Evolutionary conservation across 1,284 basidiomycete genomes (phyloP).

Genomic region (Clitocybe nebularis): DNA sequence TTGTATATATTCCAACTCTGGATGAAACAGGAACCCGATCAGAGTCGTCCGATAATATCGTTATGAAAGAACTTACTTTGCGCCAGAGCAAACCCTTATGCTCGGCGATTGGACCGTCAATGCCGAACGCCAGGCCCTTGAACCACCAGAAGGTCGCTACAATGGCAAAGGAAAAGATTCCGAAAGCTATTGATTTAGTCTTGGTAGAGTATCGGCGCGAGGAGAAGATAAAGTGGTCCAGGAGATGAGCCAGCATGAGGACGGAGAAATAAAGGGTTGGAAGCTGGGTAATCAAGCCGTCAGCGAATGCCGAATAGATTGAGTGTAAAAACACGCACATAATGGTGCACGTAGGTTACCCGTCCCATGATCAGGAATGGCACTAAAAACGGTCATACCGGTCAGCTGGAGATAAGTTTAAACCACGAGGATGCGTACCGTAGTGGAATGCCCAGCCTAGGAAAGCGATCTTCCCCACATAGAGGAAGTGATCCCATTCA

Average conservation of each 20-base stretch:
- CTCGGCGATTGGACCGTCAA: conserved; percentile 78
- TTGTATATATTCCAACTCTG: conserved; percentile 42
- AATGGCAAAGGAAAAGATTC: conserved; percentile 55
- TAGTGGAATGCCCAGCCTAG: conserved; percentile 94
- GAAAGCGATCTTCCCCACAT: conserved; percentile 88
- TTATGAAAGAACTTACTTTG: conserved; percentile 48
- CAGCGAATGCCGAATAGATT: conserved; percentile 1
- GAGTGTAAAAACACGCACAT: conserved; percentile 49
- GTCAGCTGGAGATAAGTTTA: conserved; percentile 5
- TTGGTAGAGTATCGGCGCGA: conserved; percentile 56
- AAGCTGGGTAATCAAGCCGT: conserved; percentile 44
- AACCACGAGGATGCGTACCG: conserved; percentile 42
- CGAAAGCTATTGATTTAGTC: conserved; percentile 76
- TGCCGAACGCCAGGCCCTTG: conserved; percentile 83
- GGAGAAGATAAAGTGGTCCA: conserved; percentile 91
- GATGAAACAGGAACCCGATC: conserved; percentile 6
- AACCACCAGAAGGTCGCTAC: conserved; percentile 93
- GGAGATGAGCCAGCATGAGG: conserved; percentile 84
- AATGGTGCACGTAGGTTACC: conserved; percentile 89
- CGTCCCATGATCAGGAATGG: conserved; percentile 97
- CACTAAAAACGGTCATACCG: conserved; percentile 48
- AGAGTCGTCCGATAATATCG: conserved; percentile 1
- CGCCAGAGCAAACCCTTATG: conserved; percentile 82
- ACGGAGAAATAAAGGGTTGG: conserved; percentile 96
- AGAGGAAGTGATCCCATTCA: conserved; percentile 94